These are phyloP conservation scores for Moesziomyces parantarcticus DNA, from an alignment of 1,284 basidiomycete species.

Conservation along the genomic window DNA sequence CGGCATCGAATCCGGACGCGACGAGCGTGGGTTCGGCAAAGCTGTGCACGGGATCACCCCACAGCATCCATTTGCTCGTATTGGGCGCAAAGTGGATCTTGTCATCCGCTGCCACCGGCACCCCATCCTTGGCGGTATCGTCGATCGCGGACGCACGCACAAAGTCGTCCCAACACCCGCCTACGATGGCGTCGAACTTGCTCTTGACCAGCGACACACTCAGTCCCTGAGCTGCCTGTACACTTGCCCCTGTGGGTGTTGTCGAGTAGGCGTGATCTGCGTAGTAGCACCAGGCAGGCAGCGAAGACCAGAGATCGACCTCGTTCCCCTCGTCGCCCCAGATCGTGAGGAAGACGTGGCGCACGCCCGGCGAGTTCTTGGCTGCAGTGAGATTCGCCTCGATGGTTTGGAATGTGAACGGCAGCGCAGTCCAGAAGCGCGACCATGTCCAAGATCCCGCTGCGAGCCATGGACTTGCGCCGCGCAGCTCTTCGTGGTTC, in stretches of 20 bases:
- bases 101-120: conserved; percentile 45
- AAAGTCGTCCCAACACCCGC: conserved; percentile 68
- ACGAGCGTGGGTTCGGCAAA: conserved; percentile 53
- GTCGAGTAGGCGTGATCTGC: conserved; percentile 66
- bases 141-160: conserved; percentile 67
- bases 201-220: conserved; percentile 51
- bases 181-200: conserved; percentile 63
- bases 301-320: conserved; percentile 52
- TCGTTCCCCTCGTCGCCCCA: conserved; percentile 70
- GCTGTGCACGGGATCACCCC: conserved; percentile 61
- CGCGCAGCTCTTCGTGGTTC: conserved; percentile 64
- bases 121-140: conserved; percentile 28
- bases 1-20: conserved; percentile 46
- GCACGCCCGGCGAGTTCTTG: conserved; percentile 60
- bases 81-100: conserved; percentile 67
- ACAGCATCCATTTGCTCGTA: conserved; percentile 68
- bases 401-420: conserved; percentile 68
- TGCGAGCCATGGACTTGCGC: conserved; percentile 67
- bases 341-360: conserved; percentile 67
- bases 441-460: conserved; percentile 69
- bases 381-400: conserved; percentile 66
- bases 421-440: conserved; percentile 69
- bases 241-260: neutral
- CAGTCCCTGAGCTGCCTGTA: conserved; percentile 15
- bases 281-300: conserved; percentile 63